phyloP scores from a whole-genome alignment of 2,329 filamentous ascomycete species.

The Colletotrichum sp. region DNA sequence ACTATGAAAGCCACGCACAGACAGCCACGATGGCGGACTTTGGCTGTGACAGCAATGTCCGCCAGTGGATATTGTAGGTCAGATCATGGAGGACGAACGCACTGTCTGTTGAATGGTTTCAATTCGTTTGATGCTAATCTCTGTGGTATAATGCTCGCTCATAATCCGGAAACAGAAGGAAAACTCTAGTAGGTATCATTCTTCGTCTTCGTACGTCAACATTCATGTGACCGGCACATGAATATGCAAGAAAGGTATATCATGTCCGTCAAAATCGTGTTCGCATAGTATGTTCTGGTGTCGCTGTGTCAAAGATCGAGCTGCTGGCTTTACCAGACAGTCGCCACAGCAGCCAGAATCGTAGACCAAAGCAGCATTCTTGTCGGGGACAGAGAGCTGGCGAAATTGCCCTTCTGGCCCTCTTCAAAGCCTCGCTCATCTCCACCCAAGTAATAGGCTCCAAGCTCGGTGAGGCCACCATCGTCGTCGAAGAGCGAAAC shows the following conservation, averaged over 20 bases:
- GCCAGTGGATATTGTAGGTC: rapidly evolving
- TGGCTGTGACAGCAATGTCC: background rate
- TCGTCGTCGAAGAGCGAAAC: conserved; percentile 41
- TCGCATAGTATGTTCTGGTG: background rate
- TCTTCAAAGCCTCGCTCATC: conserved; percentile 40
- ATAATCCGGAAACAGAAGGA: background rate
- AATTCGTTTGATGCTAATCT: background rate
- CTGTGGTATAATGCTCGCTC: background rate
- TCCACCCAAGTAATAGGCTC: conserved; percentile 43
- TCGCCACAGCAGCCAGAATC: background rate
- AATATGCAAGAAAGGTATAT: background rate
- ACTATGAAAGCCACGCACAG: background rate
- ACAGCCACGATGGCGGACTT: background rate
- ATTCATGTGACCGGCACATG: background rate
- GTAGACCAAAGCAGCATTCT: background rate
- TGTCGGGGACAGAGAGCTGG: background rate
- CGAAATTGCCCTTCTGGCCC: conserved; percentile 26
- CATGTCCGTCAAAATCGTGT: background rate
- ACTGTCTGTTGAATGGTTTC: rapidly evolving
- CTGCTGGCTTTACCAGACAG: background rate
- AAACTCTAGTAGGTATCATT: background rate
- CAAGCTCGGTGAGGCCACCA: conserved; percentile 42
- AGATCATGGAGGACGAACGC: background rate
- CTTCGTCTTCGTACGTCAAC: background rate
- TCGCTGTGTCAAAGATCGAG: background rate